Percentiles rank a stretch among this genome's conserved stretches.
These are phyloP conservation scores for Iris pallida DNA, from an alignment of 116 monocot species.

Conservation along the genomic window DNA sequence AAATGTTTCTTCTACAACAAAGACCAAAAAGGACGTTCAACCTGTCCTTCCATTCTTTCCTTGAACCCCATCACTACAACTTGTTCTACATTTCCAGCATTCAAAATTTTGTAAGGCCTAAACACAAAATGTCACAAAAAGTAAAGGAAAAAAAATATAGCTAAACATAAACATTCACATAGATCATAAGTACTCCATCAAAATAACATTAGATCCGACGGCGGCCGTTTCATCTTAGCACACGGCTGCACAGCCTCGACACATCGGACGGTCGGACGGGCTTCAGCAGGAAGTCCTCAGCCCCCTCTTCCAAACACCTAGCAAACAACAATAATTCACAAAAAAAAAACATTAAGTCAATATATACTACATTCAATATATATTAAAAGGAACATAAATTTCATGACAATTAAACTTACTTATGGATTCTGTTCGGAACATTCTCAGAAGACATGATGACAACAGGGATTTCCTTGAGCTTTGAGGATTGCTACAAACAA, in stretches of 20 bases:
- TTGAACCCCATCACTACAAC: no score
- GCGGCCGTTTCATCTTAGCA: constrained; percentile 24
- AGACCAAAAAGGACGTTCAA: no score
- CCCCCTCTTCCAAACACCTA: constrained; percentile 87
- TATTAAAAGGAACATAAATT: neutral
- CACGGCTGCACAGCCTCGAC: constrained; percentile 42
- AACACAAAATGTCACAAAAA: no score
- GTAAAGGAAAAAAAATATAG: no score
- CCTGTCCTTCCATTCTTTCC: no score
- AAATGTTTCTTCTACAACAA: no score
- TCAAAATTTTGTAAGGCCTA: no score
- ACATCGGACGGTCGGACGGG: constrained; percentile 67
- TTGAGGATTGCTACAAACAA: constrained; percentile 39
- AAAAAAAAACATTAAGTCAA: neutral
- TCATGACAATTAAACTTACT: constrained; percentile 17
- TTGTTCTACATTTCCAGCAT: no score
- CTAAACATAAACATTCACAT: no score
- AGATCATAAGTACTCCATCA: no score
- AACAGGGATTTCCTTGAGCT: constrained; percentile 66
- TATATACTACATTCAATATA: neutral
- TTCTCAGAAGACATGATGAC: constrained; percentile 90
- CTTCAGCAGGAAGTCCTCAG: constrained; percentile 80
- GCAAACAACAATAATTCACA: neutral
- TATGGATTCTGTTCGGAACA: constrained; percentile 56
- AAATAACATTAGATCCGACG: neutral